Evolutionary conservation across 78 protist genomes (phyloP), one percentile per base, ranked within the genome.

Genomic region (Bigelowiella natans): DNA sequence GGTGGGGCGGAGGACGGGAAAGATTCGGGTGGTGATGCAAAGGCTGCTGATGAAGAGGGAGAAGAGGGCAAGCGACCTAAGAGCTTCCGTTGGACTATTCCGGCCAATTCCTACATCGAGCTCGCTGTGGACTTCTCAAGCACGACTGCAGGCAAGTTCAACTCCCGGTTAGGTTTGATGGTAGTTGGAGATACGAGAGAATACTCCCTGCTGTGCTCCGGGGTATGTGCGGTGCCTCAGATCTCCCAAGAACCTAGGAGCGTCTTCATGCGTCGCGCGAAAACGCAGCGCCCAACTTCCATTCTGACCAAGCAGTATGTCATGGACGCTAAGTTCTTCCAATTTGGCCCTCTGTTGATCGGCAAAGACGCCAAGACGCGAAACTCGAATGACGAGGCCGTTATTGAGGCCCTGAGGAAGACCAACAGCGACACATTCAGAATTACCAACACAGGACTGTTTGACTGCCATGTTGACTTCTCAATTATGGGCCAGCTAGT

Each of bases 301-400:
- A 40, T 37, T 1, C 31, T 73, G 38, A 0, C 0, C 63, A 89
- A 88, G 92, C n/a, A 39, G 86, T 94, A 2, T 30, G 36, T 90
- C 40, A 26, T 37, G 1, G 0, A 30, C 36, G 29, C 31, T 31
- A 1, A 28, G 11, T 0, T 3, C 39, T 93, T 92, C 82, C 94
- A 95, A 64, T 95, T 92, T 28, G 96, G 96, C 1, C 95, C 96
- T 0, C 86, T 94, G 28, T 94, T 94, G 29, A 64, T 83, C n/a
- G 89, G 83, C n/a, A 88, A 85, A 84, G 90, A 84, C 38, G 85
- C 37, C 40, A 0, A 2, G 36, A 34, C 83, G 36, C 28, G 2
- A 38, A 37, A 30, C 2, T n/a, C 39, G 89, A 2, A 39, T 82
- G 39, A 39, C 40, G 90, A 63, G 82, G n/a, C 0, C 31, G 2